phyloP scores from a whole-genome alignment of 1,284 basidiomycete species.

The Leccinum ponderosum region DNA sequence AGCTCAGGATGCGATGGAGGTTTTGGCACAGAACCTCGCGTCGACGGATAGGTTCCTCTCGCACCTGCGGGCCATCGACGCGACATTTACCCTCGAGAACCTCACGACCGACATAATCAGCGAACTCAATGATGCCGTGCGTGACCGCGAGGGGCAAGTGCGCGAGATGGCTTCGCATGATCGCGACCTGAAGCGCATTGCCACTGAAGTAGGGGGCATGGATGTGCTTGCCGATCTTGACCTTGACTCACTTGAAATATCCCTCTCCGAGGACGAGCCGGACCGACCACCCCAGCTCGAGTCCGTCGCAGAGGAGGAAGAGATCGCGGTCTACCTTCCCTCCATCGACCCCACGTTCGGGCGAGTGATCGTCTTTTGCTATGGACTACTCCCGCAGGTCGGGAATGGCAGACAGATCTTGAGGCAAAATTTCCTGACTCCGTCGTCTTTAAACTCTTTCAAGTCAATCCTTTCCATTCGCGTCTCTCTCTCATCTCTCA shows the following conservation, averaged over 20 bases:
- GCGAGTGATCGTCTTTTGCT: too few species aligned
- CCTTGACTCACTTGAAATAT: constrained; percentile 47
- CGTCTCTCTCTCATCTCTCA: too few species aligned
- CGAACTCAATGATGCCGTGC: constrained; percentile 68
- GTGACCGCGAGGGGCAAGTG: constrained; percentile 75
- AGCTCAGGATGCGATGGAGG: constrained; percentile 68
- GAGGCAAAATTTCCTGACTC: too few species aligned
- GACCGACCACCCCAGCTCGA: constrained; percentile 32
- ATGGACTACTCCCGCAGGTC: too few species aligned
- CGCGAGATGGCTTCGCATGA: constrained; percentile 75
- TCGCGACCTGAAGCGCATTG: constrained; percentile 75
- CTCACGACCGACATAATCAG: constrained; percentile 77
- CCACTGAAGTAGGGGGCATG: constrained; percentile 70
- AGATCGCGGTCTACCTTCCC: constrained; percentile 17
- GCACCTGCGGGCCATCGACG: constrained; percentile 63
- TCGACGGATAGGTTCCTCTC: constrained; percentile 75
- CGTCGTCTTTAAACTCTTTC: too few species aligned
- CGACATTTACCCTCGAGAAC: constrained; percentile 57
- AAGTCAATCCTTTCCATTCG: too few species aligned
- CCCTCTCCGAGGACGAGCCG: constrained; percentile 39
- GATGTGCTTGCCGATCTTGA: constrained; percentile 73
- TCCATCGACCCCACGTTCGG: too few species aligned
- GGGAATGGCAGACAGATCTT: too few species aligned
- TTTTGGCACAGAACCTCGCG: constrained; percentile 69
- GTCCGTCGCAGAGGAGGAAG: constrained; percentile 51